Base-by-base conservation (phyloP, 75 land plant species). In the Isoetes taiwanensis region DNA sequence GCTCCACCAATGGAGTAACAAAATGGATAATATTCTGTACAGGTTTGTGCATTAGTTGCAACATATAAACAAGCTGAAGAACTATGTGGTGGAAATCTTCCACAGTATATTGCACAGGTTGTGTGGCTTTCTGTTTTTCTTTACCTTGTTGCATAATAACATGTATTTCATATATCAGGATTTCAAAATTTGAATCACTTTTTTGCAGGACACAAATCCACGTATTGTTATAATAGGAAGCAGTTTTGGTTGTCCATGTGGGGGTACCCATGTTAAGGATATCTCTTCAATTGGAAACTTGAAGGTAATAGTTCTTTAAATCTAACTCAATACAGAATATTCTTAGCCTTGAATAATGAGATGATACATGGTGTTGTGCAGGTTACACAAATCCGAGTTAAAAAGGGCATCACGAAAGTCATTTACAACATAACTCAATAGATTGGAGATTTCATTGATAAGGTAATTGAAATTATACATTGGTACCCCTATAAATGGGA, bases 251-350 rank as follows among this genome's bases (percentile, higher is more conserved):
- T 82, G 85, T 56, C 85, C 85, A 31, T 82, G 85, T 70, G 85
- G 85, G 39, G 85, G 85, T 23, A 82, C 85, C 14, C 85, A 82
- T 66, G 85, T 82, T 52, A 53, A 57, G 37, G 76, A 82, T 62
- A 72, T 82, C 54, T 53, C 76, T 3, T 73, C 73, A 16, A 75
- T 82, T 38, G 58, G 55, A 24, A 61, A 60, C 53, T 17, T 82
- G 17, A 79, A 79, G 76, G 84, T 80, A 3, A 30, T 54, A 23
- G 20, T 6, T 14, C 1, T 34, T 26, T 26, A 14, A n/a, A 26
- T 24, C 58, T 1, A 0, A 29, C 3, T 28, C 16, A n/a, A 56
- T 11, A 3, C 6, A 32, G 28, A 25, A 10, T 11, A 30, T 14
- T 27, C 16, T 3, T 4, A 24, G 3, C 17, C 2, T 2, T 6